phyloP scores from a whole-genome alignment of 148 eudicot species.

The Fagopyrum esculentum region DNA sequence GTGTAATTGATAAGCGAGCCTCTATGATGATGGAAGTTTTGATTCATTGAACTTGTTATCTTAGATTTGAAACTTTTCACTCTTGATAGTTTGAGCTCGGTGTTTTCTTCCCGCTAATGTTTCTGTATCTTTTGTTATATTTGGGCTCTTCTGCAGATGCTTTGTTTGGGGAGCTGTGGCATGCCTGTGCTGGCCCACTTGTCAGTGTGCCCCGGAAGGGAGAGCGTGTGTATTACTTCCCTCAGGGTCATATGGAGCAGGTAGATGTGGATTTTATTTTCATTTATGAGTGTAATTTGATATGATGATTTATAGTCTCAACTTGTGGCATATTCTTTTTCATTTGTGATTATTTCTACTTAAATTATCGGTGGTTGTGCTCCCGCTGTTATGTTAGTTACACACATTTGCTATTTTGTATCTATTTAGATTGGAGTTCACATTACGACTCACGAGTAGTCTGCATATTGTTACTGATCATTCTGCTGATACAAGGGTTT shows the following conservation, averaged over 20 bases:
- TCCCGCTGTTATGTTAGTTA: background rate
- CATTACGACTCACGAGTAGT: background rate
- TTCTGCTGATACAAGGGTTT: conserved; percentile 2
- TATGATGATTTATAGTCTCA: background rate
- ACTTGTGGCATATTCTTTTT: background rate
- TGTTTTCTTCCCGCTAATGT: background rate
- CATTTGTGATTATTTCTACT: background rate
- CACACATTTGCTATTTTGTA: background rate
- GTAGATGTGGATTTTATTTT: conserved; percentile 25
- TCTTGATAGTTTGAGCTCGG: background rate
- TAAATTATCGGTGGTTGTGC: background rate
- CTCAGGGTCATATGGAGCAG: conserved; percentile 99
- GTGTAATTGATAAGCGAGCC: background rate
- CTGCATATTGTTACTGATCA: background rate
- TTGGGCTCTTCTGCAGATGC: conserved; percentile 37
- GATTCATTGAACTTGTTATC: background rate
- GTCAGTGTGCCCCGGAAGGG: conserved; percentile 77
- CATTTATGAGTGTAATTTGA: background rate
- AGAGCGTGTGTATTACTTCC: conserved; percentile 92
- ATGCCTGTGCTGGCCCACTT: conserved; percentile 97
- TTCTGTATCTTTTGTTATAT: conserved; percentile 6
- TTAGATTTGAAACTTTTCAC: background rate
- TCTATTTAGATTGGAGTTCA: background rate
- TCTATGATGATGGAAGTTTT: background rate
- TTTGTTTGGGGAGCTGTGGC: conserved; percentile 84